A percentile compares a stretch with the other conserved stretches of the same genome.
phyloP scores from a whole-genome alignment of 2,329 filamentous ascomycete genomes.

The Aquanectria penicillioides region DNA sequence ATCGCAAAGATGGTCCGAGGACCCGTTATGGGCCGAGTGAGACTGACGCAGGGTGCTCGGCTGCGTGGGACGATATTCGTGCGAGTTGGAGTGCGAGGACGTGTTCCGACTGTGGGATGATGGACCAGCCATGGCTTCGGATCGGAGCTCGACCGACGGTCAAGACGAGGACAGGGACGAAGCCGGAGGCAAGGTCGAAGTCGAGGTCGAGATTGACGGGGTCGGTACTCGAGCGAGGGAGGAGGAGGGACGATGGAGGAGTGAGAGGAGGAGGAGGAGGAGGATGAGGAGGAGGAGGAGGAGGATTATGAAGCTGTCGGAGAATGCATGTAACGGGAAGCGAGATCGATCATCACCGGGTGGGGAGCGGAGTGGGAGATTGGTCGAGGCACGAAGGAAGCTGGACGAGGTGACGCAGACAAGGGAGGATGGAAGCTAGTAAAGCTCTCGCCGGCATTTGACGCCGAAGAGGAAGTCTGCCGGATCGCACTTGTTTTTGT shows the following conservation, averaged over 20 bases:
- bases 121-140: slow-evolving; percentile 38
- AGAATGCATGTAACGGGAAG: background rate
- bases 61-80: slow-evolving; percentile 52
- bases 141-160: background rate
- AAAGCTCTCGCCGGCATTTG: background rate
- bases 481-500: no score
- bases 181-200: background rate
- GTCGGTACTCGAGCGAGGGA: background rate
- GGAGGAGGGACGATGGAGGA: background rate
- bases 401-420: background rate
- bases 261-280: no score
- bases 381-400: background rate
- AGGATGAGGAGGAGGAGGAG: no score
- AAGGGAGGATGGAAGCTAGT: background rate
- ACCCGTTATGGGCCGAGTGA: slow-evolving; percentile 47
- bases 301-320: background rate
- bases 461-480: no score
- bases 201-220: slow-evolving; percentile 19
- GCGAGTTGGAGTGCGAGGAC: slow-evolving; percentile 39
- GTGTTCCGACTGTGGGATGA: slow-evolving; percentile 43
- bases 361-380: background rate
- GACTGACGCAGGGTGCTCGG: slow-evolving; percentile 59
- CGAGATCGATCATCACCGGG: background rate
- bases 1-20: no score
- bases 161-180: background rate